Evolutionary conservation across 2,329 filamentous ascomycete species (phyloP), one percentile per base, ranked within the genome.

Genomic region (Coniella lustricola): DNA sequence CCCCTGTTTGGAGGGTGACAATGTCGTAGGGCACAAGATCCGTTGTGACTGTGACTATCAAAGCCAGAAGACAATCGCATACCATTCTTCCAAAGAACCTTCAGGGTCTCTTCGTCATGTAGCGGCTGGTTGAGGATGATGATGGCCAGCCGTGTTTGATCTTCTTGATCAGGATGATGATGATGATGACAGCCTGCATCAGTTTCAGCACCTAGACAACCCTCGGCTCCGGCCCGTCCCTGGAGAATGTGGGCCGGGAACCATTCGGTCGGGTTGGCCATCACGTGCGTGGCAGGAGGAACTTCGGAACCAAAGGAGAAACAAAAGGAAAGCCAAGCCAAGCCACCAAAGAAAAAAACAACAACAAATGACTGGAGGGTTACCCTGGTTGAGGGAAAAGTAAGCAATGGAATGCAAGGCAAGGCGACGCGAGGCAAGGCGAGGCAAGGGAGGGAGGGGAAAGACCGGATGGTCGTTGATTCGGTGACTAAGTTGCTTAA

Each of bases 51-150:
- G n/a, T n/a, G n/a, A n/a, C n/a, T n/a, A n/a, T n/a, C n/a, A n/a
- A n/a, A n/a, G 49, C 46, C 58, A 14, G 8, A 25, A 12, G 18
- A 3, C 12, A 33, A 3, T n/a, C n/a, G 20, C 12, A 33, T 60
- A 76, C 74, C 68, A 47, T 73, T 73, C 37, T 71, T 63, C 75
- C 74, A 71, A 56, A 79, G 59, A 62, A 63, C 62, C 46, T 73
- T 70, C 29, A 79, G 58, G n/a, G 73, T 70, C 38, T 64, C 57
- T 20, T 75, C 62, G 50, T 71, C 67, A 39, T 59, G 62, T 22
- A 77, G 59, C 34, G 71, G 75, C 62, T 77, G 75, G 58, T 78
- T 77, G 46, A 78, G 68, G 31, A 77, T 64, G 22, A 78, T 60
- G 4, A 77, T 62, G 1, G 72, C 70, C 45, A 74, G 71, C 4